Evolutionary conservation across 345 rosid genomes (phyloP).

Genomic region (Ceriops decandra): DNA sequence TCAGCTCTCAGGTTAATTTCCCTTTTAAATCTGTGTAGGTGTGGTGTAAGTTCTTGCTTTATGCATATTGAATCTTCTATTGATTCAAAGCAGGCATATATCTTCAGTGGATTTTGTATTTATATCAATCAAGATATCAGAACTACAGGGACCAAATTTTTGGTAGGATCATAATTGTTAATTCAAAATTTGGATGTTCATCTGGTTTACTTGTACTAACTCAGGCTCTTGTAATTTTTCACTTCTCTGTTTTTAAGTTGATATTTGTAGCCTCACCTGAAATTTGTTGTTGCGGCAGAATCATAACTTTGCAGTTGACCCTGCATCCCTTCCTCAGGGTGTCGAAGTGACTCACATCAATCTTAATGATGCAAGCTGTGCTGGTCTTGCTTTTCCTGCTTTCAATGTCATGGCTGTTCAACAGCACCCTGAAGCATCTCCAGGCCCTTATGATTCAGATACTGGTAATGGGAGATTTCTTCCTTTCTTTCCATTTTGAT

Average conservation of each 20-base stretch:
- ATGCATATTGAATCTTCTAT: not conserved
- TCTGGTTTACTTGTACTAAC: not conserved
- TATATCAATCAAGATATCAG: not conserved
- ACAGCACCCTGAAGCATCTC: slow-evolving; percentile 96
- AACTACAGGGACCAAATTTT: not conserved
- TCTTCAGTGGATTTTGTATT: not conserved
- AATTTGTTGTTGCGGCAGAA: slow-evolving; percentile 47
- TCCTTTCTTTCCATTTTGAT: not conserved
- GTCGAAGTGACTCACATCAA: slow-evolving; percentile 89
- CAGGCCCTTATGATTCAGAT: slow-evolving; percentile 97
- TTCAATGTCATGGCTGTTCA: slow-evolving; percentile 83
- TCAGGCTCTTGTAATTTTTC: not conserved
- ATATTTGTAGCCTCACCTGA: slow-evolving; percentile 5
- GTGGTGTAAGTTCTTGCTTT: not conserved
- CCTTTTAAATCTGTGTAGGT: not conserved
- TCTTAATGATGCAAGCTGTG: slow-evolving; percentile 95
- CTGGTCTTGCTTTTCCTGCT: slow-evolving; percentile 80
- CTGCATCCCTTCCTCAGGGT: slow-evolving; percentile 76
- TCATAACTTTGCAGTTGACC: slow-evolving; percentile 96
- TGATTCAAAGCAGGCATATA: no score
- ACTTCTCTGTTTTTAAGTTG: not conserved
- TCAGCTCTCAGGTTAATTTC: slow-evolving; percentile 76
- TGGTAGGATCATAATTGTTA: not conserved
- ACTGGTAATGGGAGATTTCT: slow-evolving; percentile 33
- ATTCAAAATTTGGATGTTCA: not conserved